Evolutionary conservation across 1,284 basidiomycete species (phyloP), one percentile per base, ranked within the genome.

Genomic region (Entoloma clypeatum): DNA sequence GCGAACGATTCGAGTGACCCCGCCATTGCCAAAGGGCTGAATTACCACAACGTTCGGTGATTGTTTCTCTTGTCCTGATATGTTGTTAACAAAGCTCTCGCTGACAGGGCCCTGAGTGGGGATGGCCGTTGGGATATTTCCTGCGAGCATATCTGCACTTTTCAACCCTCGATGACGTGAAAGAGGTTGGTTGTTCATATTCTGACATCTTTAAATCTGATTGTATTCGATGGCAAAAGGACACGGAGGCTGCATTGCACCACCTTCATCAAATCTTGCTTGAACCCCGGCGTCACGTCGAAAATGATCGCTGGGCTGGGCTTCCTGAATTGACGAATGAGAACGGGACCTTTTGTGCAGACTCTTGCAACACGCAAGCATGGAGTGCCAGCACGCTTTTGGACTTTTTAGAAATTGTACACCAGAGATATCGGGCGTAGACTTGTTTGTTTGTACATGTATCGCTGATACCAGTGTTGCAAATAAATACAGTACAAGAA

Each of bases 41-140:
- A 96, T 65, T 89, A 90, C 57, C 86, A 88, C 54, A 79, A 88
- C 54, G 86, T 86, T 51, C 34, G 73, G 61, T 16, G 39, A 47
- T 37, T 50, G 26, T 48, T 50, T 50, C 45, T 48, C 17, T 44
- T 8, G 30, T 36, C 29, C 7, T 14, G 10, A 31, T 21, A 36
- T 18, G 31, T 39, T 10, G 27, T 32, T 43, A 32, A 50, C 53
- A 21, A 54, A 32, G 19, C 17, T 9, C 9, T n/a, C n/a, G n/a
- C n/a, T n/a, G n/a, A 26, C 52, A 88, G 77, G 86, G 87, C 21
- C 86, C 86, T 4, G 90, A 94, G 62, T 96, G 92, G 92, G 87
- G 84, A 9, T 94, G 91, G 89, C 91, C 92, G 7, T 68, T 91
- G 36, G 95, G 95, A 7, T 98, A 92, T 71, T 98, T 96, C 75